These are phyloP conservation scores for Pleurotus sapidus DNA, from an alignment of 768 basidiomycete genomes.

Conservation along the genomic window DNA sequence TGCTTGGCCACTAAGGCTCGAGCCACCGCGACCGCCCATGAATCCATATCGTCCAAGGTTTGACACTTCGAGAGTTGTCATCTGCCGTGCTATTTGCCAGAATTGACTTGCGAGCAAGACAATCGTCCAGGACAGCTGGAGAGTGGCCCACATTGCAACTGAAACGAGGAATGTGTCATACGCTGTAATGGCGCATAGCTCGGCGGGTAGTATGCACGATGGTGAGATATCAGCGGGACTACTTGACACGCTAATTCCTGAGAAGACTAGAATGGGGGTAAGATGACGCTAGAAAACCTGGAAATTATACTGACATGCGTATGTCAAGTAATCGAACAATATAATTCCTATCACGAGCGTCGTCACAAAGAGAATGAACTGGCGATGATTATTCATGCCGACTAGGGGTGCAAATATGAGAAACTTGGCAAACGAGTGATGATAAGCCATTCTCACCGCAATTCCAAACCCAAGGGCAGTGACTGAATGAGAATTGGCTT, in stretches of 20 bases:
- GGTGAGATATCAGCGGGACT: constrained; percentile 42
- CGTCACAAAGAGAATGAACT: constrained; percentile 91
- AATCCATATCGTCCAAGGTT: constrained; percentile 95
- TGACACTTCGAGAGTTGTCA: constrained; percentile 94
- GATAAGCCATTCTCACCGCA: constrained; percentile 62
- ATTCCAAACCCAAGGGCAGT: constrained; percentile 99
- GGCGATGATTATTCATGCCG: constrained; percentile 90
- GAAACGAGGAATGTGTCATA: constrained; percentile 83
- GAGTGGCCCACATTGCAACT: constrained; percentile 80
- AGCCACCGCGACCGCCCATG: constrained; percentile 89
- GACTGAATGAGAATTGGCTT: constrained; percentile 41
- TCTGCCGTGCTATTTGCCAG: constrained; percentile 91
- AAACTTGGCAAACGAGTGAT: neutral
- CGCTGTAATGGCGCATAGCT: constrained; percentile 68
- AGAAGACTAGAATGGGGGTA: constrained; percentile 46
- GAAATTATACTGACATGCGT: constrained; percentile 59
- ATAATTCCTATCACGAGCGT: constrained; percentile 80
- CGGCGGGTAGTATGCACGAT: constrained; percentile 64
- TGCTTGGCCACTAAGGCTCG: constrained; percentile 69
- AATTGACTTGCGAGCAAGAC: constrained; percentile 83
- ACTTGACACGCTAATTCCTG: constrained; percentile 34
- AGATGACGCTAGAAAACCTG: neutral
- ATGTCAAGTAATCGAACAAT: constrained; percentile 82
- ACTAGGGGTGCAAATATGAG: constrained; percentile 41
- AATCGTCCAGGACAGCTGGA: constrained; percentile 94